A percentile compares a stretch with the other conserved stretches of the same genome.
Conservation (phyloP, 192 early-diverging fungal species). For the Backusella psychrophila region DNA sequence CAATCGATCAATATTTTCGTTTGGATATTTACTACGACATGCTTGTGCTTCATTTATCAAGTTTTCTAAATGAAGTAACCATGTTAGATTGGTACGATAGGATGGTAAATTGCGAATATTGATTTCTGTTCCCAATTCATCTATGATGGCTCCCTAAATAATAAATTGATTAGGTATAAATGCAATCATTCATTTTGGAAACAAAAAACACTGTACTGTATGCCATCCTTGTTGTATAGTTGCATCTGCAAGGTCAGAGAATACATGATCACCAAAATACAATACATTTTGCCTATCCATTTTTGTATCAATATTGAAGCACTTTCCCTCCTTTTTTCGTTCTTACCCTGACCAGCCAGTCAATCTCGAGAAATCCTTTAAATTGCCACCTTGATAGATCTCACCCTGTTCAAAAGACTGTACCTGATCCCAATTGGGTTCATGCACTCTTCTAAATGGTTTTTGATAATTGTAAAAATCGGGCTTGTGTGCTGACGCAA, state of each 20-base stretch:
- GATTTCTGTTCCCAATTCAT: conserved; percentile 55
- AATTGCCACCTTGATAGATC: conserved; percentile 62
- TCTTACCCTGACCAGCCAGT: conserved; percentile 50
- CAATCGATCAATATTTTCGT: conserved; percentile 20
- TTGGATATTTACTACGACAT: conserved; percentile 29
- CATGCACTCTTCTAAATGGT: conserved; percentile 52
- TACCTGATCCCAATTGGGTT: conserved; percentile 52
- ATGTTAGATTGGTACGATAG: conserved; percentile 50
- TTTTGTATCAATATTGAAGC: neutral
- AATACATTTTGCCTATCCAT: conserved; percentile 48
- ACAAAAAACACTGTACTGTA: conserved; percentile 23
- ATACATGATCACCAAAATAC: conserved; percentile 66
- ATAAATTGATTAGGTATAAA: neutral
- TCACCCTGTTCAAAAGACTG: conserved; percentile 52
- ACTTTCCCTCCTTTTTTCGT: neutral
- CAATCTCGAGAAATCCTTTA: conserved; percentile 49
- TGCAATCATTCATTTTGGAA: no score
- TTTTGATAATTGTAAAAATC: conserved; percentile 55
- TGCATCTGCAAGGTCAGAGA: conserved; percentile 61
- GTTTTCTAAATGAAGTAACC: conserved; percentile 53
- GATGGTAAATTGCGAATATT: conserved; percentile 46
- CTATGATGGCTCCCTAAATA: conserved; percentile 51
- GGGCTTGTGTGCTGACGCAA: conserved; percentile 58
- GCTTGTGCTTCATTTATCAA: conserved; percentile 56
- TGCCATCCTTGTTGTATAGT: conserved; percentile 62